Percentiles rank a stretch among this genome's conserved stretches.
These are phyloP conservation scores for Cystoisospora suis DNA, from an alignment of 169 alveolate species.

Conservation along the genomic window DNA sequence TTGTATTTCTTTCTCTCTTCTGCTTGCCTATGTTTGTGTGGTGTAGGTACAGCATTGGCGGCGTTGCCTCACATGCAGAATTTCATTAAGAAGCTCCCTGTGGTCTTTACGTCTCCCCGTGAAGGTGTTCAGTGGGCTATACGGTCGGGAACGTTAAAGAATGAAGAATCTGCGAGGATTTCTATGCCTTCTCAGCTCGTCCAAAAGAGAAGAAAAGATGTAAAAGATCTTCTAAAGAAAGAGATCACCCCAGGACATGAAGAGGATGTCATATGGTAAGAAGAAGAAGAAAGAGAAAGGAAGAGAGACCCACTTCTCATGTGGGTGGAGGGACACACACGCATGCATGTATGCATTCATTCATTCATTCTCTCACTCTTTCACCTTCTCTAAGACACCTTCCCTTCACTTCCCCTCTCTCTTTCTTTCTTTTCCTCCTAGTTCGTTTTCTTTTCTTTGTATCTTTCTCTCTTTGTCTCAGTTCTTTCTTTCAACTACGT, in stretches of 20 bases:
- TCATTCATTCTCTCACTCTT: too few species aligned
- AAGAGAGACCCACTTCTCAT: too few species aligned
- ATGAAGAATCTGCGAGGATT: constrained; percentile 84
- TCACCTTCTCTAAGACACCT: too few species aligned
- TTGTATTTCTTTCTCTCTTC: neutral
- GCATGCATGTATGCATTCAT: too few species aligned
- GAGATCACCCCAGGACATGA: constrained; percentile 4
- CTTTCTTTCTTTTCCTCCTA: too few species aligned
- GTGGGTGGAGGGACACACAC: too few species aligned
- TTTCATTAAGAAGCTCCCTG: constrained; percentile 83
- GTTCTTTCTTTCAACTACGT: too few species aligned
- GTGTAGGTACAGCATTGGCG: constrained; percentile 86
- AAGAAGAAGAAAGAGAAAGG: neutral
- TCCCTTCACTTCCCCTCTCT: too few species aligned
- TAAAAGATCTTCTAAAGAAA: neutral
- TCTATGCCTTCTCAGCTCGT: constrained; percentile 83
- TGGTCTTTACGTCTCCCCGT: constrained; percentile 77
- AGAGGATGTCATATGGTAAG: constrained; percentile 22
- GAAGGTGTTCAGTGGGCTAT: constrained; percentile 84
- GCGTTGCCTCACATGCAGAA: constrained; percentile 90
- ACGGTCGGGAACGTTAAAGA: constrained; percentile 76
- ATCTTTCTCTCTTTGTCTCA: too few species aligned
- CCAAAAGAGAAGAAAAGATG: constrained; percentile 55
- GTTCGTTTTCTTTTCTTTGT: too few species aligned
- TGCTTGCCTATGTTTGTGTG: neutral